Conservation (phyloP, 495 filamentous ascomycete genomes). For the Aspergillus kassunensis region DNA sequence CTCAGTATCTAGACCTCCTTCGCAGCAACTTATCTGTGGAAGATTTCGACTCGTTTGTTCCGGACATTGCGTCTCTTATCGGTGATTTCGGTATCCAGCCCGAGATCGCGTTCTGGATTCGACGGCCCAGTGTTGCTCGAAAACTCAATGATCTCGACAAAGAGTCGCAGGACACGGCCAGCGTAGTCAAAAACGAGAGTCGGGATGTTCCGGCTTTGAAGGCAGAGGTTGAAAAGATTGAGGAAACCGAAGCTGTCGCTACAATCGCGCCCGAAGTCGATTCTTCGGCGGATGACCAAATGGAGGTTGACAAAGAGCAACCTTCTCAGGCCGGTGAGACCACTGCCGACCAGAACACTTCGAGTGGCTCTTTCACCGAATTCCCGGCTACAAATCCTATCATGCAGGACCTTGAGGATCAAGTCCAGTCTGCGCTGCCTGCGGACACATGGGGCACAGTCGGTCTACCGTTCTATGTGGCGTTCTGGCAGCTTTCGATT, state of each 20-base stretch:
- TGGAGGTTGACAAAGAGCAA: conserved; percentile 41
- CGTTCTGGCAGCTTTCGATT: conserved; percentile 88
- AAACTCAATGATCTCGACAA: conserved; percentile 49
- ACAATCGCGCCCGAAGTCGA: conserved; percentile 14
- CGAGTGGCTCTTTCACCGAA: conserved; percentile 13
- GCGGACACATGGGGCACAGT: conserved; percentile 60
- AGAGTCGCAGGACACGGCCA: conserved; percentile 21
- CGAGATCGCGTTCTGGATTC: conserved; percentile 83
- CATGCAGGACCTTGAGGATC: conserved; percentile 68
- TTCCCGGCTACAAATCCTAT: conserved; percentile 62
- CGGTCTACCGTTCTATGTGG: conserved; percentile 74
- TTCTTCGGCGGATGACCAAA: conserved; percentile 17
- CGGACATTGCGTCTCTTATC: conserved; percentile 67
- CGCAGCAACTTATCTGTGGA: conserved; percentile 69
- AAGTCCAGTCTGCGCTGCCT: conserved; percentile 59
- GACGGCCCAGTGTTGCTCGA: conserved; percentile 60
- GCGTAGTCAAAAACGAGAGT: conserved; percentile 15
- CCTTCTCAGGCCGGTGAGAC: conserved; percentile 10
- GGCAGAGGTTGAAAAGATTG: conserved; percentile 30
- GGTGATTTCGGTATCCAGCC: conserved; percentile 77
- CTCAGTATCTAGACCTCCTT: conserved; percentile 85
- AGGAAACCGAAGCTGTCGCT: conserved; percentile 30
- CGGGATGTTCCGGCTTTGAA: conserved; percentile 23
- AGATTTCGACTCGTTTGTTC: conserved; percentile 80
- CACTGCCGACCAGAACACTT: conserved; percentile 5